Evolutionary conservation across 352 stramenopile species (phyloP), one percentile per base, ranked within the genome.

Genomic region (Phytophthora quininea): DNA sequence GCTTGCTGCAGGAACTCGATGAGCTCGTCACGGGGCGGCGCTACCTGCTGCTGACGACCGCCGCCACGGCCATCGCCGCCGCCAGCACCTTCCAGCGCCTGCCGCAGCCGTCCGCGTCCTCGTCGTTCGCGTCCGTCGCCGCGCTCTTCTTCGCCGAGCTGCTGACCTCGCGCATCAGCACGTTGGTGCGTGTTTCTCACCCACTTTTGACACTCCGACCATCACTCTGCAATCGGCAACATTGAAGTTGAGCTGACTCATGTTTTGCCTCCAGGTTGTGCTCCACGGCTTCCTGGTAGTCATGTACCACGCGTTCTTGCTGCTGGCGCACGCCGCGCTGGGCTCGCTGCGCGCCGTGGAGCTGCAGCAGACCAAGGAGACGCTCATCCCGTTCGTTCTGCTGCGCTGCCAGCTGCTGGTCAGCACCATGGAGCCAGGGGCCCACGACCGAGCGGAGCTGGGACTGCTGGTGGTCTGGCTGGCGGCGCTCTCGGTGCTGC

Each of bases 321-420:
- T 76, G 19, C 64, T 89, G 32, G 81, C 82, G 15, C 73, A 64
- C 29, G 49, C 66, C 9, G 77, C 72, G 51, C 79, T 93, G 58
- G 78, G 81, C 33, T 54, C 58, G 24, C 76, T 91, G 43, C 81
- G 76, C 1, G 65, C 79, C 0, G 48, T 74, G 27, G 85, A 93
- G 61, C 81, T 91, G 33, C 80, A 93, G 72, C 85, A 90, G 78
- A 91, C 85, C 27, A 93, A 93, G 46, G 85, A 93, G 55, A 91
- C 81, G 19, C 82, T 93, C 58, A 79, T 93, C 52, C 83, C 89
- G 46, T 93, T 91, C 43, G 64, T 90, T 19, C 61, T 93, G 56
- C 86, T 93, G 75, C 85, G 85, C 32, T 90, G 79, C 31, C 73
- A 91, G 27, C 64, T 93, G 64, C 80, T 93, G 3, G 81, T 86